Evolutionary conservation across 805 yeast genomes (phyloP).

Genomic region (Ogataea pignaliae): DNA sequence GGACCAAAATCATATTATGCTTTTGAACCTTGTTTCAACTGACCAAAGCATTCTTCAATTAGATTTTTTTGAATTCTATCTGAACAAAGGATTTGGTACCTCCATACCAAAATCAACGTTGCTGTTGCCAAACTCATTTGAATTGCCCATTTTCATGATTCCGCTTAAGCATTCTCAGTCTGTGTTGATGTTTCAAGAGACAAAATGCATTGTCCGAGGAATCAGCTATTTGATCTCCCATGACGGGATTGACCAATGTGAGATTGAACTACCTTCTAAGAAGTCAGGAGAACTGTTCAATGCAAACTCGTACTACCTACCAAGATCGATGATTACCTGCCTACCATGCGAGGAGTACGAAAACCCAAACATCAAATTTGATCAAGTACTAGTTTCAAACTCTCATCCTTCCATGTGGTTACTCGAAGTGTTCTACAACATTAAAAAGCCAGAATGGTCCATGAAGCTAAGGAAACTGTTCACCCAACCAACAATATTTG

Average conservation of each 20-base stretch:
- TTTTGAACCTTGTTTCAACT: constrained; percentile 20
- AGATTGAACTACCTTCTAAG: constrained; percentile 9
- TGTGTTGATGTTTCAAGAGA: constrained; percentile 24
- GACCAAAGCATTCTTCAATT: constrained; percentile 19
- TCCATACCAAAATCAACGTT: constrained; percentile 17
- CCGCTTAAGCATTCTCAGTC: constrained; percentile 22
- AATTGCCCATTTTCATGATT: constrained; percentile 24
- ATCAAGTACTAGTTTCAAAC: constrained; percentile 27
- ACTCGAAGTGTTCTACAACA: constrained; percentile 22
- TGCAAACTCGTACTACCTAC: constrained; percentile 24
- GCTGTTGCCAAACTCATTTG: constrained; percentile 23
- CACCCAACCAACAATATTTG: constrained; percentile 16
- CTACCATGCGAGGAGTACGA: constrained; percentile 14
- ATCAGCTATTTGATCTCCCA: constrained; percentile 22
- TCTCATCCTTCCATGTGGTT: constrained; percentile 18
- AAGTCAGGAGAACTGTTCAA: constrained; percentile 1
- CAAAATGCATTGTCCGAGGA: constrained; percentile 20
- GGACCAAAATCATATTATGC: constrained; percentile 16
- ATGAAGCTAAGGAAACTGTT: constrained; percentile 18
- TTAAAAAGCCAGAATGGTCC: constrained; percentile 12
- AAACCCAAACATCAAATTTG: constrained; percentile 13
- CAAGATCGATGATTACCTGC: constrained; percentile 15
- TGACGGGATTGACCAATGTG: constrained; percentile 23
- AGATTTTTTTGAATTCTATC: constrained; percentile 21
- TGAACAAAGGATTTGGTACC: constrained; percentile 8